Conservation (phyloP, 192 early-diverging fungal species). For the Entomortierella chlamydospora region DNA sequence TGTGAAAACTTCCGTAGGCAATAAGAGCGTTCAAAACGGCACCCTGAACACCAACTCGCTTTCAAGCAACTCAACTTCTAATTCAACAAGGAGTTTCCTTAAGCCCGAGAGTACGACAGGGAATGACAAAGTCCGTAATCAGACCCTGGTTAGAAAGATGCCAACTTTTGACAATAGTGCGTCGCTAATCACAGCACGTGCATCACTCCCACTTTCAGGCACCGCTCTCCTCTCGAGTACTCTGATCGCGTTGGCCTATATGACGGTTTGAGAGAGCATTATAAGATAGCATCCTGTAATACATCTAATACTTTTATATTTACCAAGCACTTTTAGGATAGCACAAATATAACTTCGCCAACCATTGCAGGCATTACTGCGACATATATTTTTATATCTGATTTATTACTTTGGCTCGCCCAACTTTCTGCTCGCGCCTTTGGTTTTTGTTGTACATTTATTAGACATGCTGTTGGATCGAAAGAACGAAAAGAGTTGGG, state of each 20-base stretch:
- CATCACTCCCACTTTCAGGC: not conserved
- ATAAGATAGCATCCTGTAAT: not conserved
- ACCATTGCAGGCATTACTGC: no score
- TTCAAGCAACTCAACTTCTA: not conserved
- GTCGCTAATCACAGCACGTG: not conserved
- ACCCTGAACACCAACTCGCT: not conserved
- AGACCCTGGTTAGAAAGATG: constrained; percentile 3
- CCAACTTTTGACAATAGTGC: not conserved
- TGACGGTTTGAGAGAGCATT: constrained; percentile 1
- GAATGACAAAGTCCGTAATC: not conserved
- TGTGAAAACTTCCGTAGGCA: no score
- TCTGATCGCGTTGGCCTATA: constrained; percentile 5
- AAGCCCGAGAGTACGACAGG: not conserved
- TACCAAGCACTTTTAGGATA: no score
- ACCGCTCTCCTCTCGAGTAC: not conserved
- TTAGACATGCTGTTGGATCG: no score
- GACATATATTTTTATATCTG: no score
- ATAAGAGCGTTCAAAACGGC: not conserved
- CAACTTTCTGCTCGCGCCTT: no score
- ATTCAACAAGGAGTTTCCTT: not conserved
- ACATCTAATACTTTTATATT: no score
- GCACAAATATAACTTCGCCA: no score
- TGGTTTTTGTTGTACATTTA: no score
- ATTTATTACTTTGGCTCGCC: no score
- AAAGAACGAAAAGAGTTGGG: no score